Base-by-base conservation (phyloP, 2,329 filamentous ascomycete genomes). In the Pseudopithomyces maydicus region DNA sequence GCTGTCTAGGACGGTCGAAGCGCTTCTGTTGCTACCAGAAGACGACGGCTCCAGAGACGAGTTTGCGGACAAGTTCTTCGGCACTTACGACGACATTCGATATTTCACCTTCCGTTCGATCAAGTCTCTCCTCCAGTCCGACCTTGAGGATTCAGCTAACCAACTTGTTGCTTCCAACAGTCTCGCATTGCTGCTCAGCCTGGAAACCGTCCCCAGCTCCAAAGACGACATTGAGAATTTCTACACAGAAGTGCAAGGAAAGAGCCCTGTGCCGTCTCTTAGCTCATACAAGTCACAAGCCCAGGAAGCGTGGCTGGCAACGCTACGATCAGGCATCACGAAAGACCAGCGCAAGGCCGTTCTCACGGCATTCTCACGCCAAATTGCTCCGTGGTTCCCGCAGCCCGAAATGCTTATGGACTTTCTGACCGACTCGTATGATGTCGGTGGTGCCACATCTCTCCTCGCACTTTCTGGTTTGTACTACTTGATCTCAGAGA, bases 371-470 rank as follows among this genome's bases (percentile, higher is more conserved):
- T 89, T 96, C 78, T 88, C 91, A 1, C 85, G 85, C 41, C 87
- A 87, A 33, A 91, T 97, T 65, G 90, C 90, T 22, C 93, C 94
- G 0, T 96, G 92, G 90, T 97, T 98, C 77, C 84, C 82, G 46
- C 90, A 92, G 59, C 90, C 92, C 1, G 94, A 98, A 71, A 83
- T 96, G 39, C 84, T 99, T 33, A 92, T 97, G 83, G 95, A 99
- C 79, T 99, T 98, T 76, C 80, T 99, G 54, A 97, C 92, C n/a
- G 91, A 95, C 77, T 96, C 89, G 29, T 98, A 96, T 79, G 85
- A 97, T 68, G 81, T 88, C 7, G 92, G 94, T 50, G 95, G 95
- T 43, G 90, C 92, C 14, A 92, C 88, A 46, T 94, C 95, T 4
- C 82, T 99, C 4, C 84, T 97, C 19, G 92, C 96, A 1, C 82